Base-by-base conservation (phyloP, 805 yeast genomes). In the Kodamaea laetipori region DNA sequence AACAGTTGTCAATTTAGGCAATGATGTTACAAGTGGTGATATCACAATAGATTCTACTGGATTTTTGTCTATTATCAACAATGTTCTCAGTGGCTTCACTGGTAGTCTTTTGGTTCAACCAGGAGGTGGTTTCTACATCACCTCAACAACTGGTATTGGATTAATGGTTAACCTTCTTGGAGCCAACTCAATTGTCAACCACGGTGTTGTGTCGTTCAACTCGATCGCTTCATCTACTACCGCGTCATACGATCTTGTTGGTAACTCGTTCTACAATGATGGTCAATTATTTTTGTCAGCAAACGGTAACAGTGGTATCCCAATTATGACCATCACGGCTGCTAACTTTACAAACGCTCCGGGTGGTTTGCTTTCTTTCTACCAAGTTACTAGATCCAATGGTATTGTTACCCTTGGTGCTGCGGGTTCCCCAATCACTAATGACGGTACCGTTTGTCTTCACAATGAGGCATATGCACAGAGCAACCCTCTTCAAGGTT, bases 361-460 rank as follows among this genome's bases (percentile, higher is more conserved):
- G 37, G 25, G 40, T 7, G 63, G 63, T 43, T 19, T 51, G 4
- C 47, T 60, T 26, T 47, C 43, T 32, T 58, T 58, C 44, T 43
- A 42, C 31, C 63, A 60, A 46, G 44, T 43, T 12, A 4, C 8
- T 16, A 19, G 36, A 9, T 19, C 27, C 9, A 56, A 53, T 33
- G 42, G 36, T 4, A 13, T 9, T 26, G 42, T 39, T 12, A 30
- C 17, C 8, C 42, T 39, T 23, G 42, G 42, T 13, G 6, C 42
- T 8, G 7, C 23, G n/a, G 48, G 44, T 30, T 23, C 17, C 27
- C 26, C 19, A 60, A 30, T 39, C 9, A 13, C 18, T n/a, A 54
- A 54, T 28, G 34, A 45, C 2, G 54, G 55, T 17, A 49, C 41
- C 23, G 46, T 57, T 31, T 62, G 67, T 49, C 53, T 63, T 31